Conservation (phyloP, 768 basidiomycete species). For the Suillus variegatus region DNA sequence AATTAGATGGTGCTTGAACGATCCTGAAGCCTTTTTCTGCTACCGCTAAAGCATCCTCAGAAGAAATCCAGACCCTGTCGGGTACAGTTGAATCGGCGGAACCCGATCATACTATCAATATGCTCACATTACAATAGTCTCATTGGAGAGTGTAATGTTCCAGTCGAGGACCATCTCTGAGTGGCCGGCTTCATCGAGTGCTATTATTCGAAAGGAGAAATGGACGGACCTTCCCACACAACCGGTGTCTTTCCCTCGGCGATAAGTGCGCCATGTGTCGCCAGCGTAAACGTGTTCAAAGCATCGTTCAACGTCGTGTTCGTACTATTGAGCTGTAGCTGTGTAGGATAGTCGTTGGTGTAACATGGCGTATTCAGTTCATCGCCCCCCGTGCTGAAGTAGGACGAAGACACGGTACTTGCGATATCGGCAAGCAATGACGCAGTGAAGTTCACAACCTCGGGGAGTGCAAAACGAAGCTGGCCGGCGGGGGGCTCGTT, state of each 20-base stretch:
- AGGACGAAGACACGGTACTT: slow-evolving; percentile 49
- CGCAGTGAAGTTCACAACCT: slow-evolving; percentile 60
- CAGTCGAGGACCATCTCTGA: slow-evolving; percentile 49
- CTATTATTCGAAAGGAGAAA: neutral
- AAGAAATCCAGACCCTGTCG: slow-evolving; percentile 50
- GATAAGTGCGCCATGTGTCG: slow-evolving; percentile 57
- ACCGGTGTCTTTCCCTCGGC: slow-evolving; percentile 70
- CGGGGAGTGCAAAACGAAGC: slow-evolving; percentile 66
- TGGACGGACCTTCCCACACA: slow-evolving; percentile 70
- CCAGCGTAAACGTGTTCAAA: slow-evolving; percentile 59
- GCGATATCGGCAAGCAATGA: slow-evolving; percentile 56
- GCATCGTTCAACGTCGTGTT: slow-evolving; percentile 64
- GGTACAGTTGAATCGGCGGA: neutral
- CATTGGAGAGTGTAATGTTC: slow-evolving; percentile 41
- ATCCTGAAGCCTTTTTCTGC: slow-evolving; percentile 42
- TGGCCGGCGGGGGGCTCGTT: slow-evolving; percentile 83
- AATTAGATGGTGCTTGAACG: slow-evolving; percentile 50
- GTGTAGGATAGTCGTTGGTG: slow-evolving; percentile 57
- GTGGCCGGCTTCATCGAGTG: neutral
- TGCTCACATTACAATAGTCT: slow-evolving; percentile 43
- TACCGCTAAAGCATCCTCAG: slow-evolving; percentile 39
- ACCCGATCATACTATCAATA: neutral
- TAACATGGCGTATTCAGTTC: slow-evolving; percentile 76
- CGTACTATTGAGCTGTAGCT: slow-evolving; percentile 49
- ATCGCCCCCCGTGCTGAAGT: slow-evolving; percentile 83